phyloP scores from a whole-genome alignment of 768 basidiomycete genomes.

The Mycena rebaudengoi region DNA sequence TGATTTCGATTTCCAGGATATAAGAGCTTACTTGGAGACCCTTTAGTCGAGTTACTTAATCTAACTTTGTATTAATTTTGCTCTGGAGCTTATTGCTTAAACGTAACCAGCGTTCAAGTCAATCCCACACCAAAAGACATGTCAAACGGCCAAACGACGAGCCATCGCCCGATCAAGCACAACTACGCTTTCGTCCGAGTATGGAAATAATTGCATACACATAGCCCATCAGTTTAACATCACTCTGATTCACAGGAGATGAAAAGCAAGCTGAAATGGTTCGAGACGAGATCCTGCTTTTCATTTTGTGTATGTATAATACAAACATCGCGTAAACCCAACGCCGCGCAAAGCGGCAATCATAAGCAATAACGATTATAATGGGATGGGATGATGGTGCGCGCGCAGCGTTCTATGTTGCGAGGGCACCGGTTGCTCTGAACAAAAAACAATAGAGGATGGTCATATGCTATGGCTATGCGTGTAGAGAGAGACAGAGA shows the following conservation, averaged over 20 bases:
- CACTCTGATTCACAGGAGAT: background rate
- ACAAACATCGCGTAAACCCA: constrained; percentile 10
- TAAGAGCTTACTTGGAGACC: constrained; percentile 9
- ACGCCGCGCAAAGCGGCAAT: constrained; percentile 4
- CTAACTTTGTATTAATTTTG: background rate
- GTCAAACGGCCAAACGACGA: no score
- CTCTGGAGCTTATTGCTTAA: no score
- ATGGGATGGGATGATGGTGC: background rate
- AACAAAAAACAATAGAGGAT: constrained; percentile 11
- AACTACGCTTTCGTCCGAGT: background rate
- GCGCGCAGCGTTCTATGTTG: no score
- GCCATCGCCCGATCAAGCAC: background rate
- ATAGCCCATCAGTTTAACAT: no score
- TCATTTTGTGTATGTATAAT: background rate
- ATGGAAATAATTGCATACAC: background rate
- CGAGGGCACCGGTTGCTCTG: background rate
- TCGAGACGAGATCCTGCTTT: background rate
- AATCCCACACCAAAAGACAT: no score
- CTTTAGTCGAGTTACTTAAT: background rate
- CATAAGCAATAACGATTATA: background rate
- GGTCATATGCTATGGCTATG: constrained; percentile 16
- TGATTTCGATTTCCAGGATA: background rate
- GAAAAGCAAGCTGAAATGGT: background rate
- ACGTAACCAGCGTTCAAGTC: no score
- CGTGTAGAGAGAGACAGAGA: background rate